Evolutionary conservation across 2,329 filamentous ascomycete genomes (phyloP), one percentile per base, ranked within the genome.

Genomic region (Grosmannia huntii): DNA sequence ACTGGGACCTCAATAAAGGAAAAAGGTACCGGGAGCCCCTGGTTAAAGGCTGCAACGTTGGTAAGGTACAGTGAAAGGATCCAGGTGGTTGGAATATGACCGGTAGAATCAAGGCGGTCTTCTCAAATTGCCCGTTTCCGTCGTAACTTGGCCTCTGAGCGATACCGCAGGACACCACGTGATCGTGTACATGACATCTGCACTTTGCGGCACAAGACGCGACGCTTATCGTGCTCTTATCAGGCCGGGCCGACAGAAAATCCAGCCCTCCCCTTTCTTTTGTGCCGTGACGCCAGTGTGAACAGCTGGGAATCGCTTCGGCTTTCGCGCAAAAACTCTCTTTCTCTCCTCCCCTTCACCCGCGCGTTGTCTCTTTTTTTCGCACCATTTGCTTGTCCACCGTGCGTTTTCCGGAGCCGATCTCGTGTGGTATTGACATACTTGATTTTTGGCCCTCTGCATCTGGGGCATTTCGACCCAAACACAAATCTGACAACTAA

Each of bases 261-360:
- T 64, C 63, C 63, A 62, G 60, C 60, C 60, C 60, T 62, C 60
- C 57, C 60, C 59, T 61, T 55, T 58, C 57, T 56, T 60, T 62
- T 61, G 57, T 60, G 61, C 56, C 59, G 61, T 64, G 59, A 61
- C 60, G 61, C 59, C 55, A 57, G 33, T 48, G 56, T 59, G 52
- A 51, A 55, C 38, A 56, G 53, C 46, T 60, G 55, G 53, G 51
- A 50, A 41, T 55, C 57, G 57, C 51, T 33, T 54, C 49, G 44
- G 52, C 44, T 55, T 52, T 61, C 61, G 58, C 60, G 60, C 60
- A 60, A 62, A 62, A 59, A 52, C 57, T 61, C 53, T 48, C 55
- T 41, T 54, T 56, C 51, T 48, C 44, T 54, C 56, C 50, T 48
- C n/a, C 51, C 23, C 49, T 21, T 46, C 53, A 46, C 51, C 46